Conservation (phyloP, 371 early-diverging fungal species). For the Mucor piriformis region DNA sequence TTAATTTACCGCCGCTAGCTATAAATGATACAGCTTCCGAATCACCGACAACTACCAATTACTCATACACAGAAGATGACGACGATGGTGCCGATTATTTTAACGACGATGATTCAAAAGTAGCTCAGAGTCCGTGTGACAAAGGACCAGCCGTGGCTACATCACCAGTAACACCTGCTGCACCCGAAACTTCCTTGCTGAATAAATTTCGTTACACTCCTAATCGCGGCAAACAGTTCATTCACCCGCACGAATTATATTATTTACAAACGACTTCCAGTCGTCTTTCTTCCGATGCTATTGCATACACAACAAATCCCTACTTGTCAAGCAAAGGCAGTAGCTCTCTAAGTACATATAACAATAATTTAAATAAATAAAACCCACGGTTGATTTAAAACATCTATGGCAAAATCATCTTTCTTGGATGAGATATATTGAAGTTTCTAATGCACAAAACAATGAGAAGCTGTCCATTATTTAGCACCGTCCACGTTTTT, state of each 20-base stretch:
- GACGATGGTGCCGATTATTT: neutral
- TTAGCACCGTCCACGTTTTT: too few relatives aligned
- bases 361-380: constrained; percentile 7
- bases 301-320: constrained; percentile 18
- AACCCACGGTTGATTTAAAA: too few relatives aligned
- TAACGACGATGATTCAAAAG: neutral
- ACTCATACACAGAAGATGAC: neutral
- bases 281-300: constrained; percentile 23
- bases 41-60: neutral
- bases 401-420: too few relatives aligned
- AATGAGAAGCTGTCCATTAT: too few relatives aligned
- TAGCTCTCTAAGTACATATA: constrained; percentile 15
- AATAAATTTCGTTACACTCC: neutral
- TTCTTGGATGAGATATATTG: too few relatives aligned
- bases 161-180: neutral
- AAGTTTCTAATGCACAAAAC: too few relatives aligned
- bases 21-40: neutral
- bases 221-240: constrained; percentile 2
- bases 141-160: neutral
- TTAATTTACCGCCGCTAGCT: neutral
- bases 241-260: constrained; percentile 28
- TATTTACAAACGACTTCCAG: constrained; percentile 26
- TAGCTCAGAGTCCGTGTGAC: neutral
- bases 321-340: constrained; percentile 16
- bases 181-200: neutral